Base-by-base conservation (phyloP, 2,329 filamentous ascomycete species). In the Colletotrichum sp. region DNA sequence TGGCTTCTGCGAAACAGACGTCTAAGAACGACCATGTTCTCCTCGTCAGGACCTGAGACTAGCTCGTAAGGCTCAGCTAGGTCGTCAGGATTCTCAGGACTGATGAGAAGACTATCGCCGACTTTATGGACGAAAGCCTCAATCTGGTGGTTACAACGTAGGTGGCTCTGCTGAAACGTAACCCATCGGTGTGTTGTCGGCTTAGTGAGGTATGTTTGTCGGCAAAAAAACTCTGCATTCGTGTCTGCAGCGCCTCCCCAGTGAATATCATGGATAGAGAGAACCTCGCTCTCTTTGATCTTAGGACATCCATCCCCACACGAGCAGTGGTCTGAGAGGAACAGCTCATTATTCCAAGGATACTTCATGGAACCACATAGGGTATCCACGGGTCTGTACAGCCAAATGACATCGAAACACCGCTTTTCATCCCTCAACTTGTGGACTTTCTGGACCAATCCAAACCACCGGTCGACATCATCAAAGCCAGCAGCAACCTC, bases 281-380 rank as follows among this genome's bases (percentile, higher is more conserved):
- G 80, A 1, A 96, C 86, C 39, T 95, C 89, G 0, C 88, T 83
- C 2, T 89, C 87, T 0, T 86, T 78, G 5, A 95, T 86, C 32
- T 88, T 87, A 0, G 84, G 74, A 1, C 72, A 74, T 0, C 59
- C 81, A 22, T 90, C 86, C 0, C 85, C 82, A 77, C 95, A 97
- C 2, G 93, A 94, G 84, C 95, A 96, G 75, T 96, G 92, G 67
- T 95, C 91, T 0, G 93, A 95, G 0, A 96, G 84, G 77, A 97
- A 97, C 0, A 97, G 83, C 82, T 98, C 95, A 68, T 96, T 94
- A 0, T 84, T 77, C 83, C 91, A 93, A 0, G 93, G 93, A 79
- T 96, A 98, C 12, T 88, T 89, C 84, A 93, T 92, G 8, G 89
- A 85, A 0, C 89, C 90, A 59, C 95, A 94, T 0, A 93, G 90